phyloP scores from a whole-genome alignment of 192 early-diverging fungal species.

The Podila horticola region DNA sequence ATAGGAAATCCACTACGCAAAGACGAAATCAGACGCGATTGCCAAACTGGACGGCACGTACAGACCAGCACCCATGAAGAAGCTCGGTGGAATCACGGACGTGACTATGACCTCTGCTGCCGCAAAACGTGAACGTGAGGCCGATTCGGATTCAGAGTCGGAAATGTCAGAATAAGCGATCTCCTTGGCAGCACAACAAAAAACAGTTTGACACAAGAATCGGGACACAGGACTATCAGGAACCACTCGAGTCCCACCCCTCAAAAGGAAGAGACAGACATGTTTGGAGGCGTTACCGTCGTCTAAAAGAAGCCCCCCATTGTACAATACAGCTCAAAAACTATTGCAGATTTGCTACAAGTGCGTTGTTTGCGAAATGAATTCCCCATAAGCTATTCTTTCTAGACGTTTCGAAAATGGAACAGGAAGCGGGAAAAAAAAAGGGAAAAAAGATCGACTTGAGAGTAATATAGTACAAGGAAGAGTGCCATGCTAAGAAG shows the following conservation, averaged over 20 bases:
- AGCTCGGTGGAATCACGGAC: constrained; percentile 6
- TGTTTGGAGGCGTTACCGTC: not conserved
- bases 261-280: not conserved
- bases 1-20: constrained; percentile 80
- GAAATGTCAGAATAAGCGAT: constrained; percentile 37
- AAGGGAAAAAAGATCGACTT: not conserved
- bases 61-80: constrained; percentile 43
- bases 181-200: not conserved
- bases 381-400: not conserved
- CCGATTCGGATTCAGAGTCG: constrained; percentile 40
- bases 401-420: not conserved
- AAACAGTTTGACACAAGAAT: not conserved
- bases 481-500: too few species aligned
- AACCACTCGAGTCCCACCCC: not conserved
- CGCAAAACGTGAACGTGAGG: constrained; percentile 39
- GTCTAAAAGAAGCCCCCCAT: not conserved
- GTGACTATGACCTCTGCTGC: not conserved
- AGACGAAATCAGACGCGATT: constrained; percentile 78
- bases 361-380: too few species aligned
- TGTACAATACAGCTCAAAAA: constrained; percentile 8
- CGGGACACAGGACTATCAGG: not conserved
- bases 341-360: not conserved
- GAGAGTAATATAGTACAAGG: too few species aligned
- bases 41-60: constrained; percentile 74
- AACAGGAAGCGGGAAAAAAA: not conserved